Evolutionary conservation across 2,329 filamentous ascomycete genomes (phyloP).

Genomic region (Nakataea oryzae): DNA sequence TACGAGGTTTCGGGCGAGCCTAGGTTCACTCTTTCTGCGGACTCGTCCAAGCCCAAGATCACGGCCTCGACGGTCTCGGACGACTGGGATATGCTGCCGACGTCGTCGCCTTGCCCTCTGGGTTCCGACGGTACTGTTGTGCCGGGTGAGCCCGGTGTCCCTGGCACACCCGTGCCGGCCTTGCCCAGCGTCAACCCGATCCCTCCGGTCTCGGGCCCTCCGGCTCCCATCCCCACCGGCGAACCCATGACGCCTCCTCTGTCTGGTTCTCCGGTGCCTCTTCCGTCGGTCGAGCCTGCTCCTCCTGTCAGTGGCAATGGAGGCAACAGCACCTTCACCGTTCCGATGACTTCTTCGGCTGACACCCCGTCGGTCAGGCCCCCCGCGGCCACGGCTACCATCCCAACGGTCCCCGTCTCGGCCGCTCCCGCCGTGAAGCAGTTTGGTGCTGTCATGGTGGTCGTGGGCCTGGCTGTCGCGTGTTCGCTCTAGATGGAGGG

Average conservation of each 20-base stretch:
- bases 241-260: background rate
- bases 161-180: background rate
- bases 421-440: slow-evolving; percentile 17
- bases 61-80: slow-evolving; percentile 7
- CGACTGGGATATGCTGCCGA: background rate
- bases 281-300: background rate
- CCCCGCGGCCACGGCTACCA: background rate
- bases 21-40: slow-evolving; percentile 24
- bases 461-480: slow-evolving; percentile 26
- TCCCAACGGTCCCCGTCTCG: slow-evolving; percentile 10
- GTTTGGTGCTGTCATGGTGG: slow-evolving; percentile 22
- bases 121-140: background rate
- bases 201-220: slow-evolving; percentile 9
- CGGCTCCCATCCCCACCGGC: slow-evolving; percentile 2
- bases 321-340: slow-evolving; percentile 4
- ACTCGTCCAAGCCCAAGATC: slow-evolving; percentile 21
- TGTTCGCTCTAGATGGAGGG: slow-evolving; percentile 26
- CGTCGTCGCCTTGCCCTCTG: background rate
- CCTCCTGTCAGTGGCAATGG: background rate
- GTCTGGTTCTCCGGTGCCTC: slow-evolving; percentile 1
- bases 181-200: slow-evolving; percentile 7
- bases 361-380: background rate
- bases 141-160: background rate
- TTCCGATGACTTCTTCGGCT: background rate
- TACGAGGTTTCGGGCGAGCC: slow-evolving; percentile 19